These are phyloP conservation scores for Zoysia japonica DNA, from an alignment of 176 grass and related monocot species.

Conservation along the genomic window DNA sequence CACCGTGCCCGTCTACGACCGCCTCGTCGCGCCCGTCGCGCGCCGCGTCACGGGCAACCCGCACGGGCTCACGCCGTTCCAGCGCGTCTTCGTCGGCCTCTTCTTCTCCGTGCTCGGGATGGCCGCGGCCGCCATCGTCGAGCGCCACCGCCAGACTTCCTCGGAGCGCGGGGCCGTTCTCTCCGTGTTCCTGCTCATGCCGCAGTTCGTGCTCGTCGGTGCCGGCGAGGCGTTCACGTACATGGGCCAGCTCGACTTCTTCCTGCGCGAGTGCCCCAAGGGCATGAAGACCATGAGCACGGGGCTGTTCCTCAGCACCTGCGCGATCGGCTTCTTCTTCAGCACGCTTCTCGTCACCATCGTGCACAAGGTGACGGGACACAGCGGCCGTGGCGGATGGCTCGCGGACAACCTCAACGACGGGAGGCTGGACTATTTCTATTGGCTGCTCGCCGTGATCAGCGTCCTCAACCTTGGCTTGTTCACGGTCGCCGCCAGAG, in stretches of 20 bases:
- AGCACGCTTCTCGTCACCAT: constrained; percentile 79
- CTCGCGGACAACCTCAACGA: constrained; percentile 75
- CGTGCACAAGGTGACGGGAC: constrained; percentile 61
- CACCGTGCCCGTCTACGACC: constrained; percentile 87
- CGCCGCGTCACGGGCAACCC: constrained; percentile 64
- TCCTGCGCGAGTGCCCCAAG: constrained; percentile 88
- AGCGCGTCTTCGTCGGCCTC: constrained; percentile 77
- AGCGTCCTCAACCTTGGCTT: constrained; percentile 51
- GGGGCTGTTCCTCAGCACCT: constrained; percentile 89
- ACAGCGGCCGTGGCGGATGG: constrained; percentile 54
- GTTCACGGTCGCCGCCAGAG: constrained; percentile 60
- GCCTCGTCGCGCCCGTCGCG: constrained; percentile 49
- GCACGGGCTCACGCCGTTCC: constrained; percentile 76
- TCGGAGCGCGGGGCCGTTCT: constrained; percentile 26
- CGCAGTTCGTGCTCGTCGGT: constrained; percentile 90
- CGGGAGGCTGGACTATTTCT: constrained; percentile 87
- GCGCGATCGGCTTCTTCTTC: constrained; percentile 83
- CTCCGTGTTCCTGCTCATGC: constrained; percentile 82
- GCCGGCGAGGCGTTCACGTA: constrained; percentile 96
- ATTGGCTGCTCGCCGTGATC: constrained; percentile 74
- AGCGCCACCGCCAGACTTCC: constrained; percentile 48
- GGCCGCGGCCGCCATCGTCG: constrained; percentile 61
- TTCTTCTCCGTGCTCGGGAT: constrained; percentile 76
- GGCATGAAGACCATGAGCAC: constrained; percentile 99
- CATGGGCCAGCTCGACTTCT: constrained; percentile 95